phyloP scores from a whole-genome alignment of 1,284 basidiomycete genomes.

The Ceratorhiza oryzae-sativae region DNA sequence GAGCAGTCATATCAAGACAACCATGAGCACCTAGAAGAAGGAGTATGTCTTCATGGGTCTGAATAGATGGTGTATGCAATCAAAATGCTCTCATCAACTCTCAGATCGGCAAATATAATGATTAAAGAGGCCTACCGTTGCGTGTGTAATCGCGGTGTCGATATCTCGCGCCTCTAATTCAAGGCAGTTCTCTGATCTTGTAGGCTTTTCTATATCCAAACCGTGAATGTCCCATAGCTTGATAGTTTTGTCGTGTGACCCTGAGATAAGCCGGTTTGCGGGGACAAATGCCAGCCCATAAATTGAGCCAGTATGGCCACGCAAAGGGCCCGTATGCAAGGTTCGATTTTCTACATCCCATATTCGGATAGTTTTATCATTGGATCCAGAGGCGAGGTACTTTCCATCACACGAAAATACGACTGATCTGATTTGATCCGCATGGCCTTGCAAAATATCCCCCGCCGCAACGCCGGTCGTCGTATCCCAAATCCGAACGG shows the following conservation, averaged over 20 bases:
- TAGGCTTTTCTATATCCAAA: neutral
- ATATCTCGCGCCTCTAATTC: no score
- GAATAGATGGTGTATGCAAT: no score
- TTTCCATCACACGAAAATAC: slow-evolving; percentile 4
- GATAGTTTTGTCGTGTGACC: neutral
- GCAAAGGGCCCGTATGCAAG: neutral
- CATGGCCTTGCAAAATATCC: neutral
- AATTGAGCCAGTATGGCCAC: neutral
- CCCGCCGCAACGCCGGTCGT: neutral
- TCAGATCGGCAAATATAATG: no score
- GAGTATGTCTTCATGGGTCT: no score
- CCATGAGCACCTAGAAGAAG: neutral
- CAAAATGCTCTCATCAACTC: no score
- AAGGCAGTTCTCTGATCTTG: no score
- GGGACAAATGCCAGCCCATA: neutral
- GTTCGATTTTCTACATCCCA: neutral
- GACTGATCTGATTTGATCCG: neutral
- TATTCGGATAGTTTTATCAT: neutral
- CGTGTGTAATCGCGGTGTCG: no score
- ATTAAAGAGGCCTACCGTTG: no score
- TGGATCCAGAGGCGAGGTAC: neutral
- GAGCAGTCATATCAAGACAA: neutral
- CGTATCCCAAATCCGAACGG: slow-evolving; percentile 28
- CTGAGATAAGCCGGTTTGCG: neutral
- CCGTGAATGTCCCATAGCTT: neutral